Percentiles rank a stretch among this genome's conserved stretches.
These are phyloP conservation scores for Chondrus crispus DNA, from an alignment of 23 red algal genomes.

Conservation along the genomic window DNA sequence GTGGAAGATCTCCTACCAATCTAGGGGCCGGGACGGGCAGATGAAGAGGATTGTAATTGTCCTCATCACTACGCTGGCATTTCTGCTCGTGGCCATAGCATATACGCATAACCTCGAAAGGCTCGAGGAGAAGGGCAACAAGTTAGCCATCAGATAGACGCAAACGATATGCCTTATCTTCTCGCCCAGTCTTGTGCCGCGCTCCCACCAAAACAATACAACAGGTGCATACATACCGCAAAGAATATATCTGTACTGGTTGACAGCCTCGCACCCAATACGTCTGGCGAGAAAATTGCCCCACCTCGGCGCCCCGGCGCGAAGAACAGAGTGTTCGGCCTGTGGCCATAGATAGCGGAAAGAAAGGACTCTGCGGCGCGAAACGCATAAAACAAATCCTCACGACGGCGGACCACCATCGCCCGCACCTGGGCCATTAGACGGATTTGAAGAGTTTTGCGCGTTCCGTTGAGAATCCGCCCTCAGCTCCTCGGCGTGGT, in stretches of 20 bases:
- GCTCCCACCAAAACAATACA: too few relatives aligned
- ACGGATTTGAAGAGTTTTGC: not conserved
- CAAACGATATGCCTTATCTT: not conserved
- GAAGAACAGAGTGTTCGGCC: too few relatives aligned
- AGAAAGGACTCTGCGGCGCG: too few relatives aligned
- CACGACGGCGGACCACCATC: conserved; percentile 41
- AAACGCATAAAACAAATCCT: too few relatives aligned
- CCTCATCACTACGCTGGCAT: conserved; percentile 31
- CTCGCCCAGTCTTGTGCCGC: too few relatives aligned
- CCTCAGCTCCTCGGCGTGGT: conserved; percentile 78
- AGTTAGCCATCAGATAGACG: conserved; percentile 42
- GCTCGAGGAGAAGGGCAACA: conserved; percentile 26
- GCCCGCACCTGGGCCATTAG: conserved; percentile 19
- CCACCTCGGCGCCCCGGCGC: too few relatives aligned
- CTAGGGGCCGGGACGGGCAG: conserved; percentile 52
- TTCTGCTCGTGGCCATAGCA: conserved; percentile 42
- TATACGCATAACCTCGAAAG: conserved; percentile 45
- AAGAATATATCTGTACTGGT: too few relatives aligned
- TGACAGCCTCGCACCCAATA: too few relatives aligned
- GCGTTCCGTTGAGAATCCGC: conserved; percentile 24
- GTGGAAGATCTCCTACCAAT: conserved; percentile 56
- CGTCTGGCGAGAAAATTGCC: too few relatives aligned
- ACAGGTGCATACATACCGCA: too few relatives aligned
- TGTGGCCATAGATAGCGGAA: too few relatives aligned
- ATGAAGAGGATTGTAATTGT: conserved; percentile 65